phyloP scores from a whole-genome alignment of 495 filamentous ascomycete genomes.

The Penicillium pulvis region DNA sequence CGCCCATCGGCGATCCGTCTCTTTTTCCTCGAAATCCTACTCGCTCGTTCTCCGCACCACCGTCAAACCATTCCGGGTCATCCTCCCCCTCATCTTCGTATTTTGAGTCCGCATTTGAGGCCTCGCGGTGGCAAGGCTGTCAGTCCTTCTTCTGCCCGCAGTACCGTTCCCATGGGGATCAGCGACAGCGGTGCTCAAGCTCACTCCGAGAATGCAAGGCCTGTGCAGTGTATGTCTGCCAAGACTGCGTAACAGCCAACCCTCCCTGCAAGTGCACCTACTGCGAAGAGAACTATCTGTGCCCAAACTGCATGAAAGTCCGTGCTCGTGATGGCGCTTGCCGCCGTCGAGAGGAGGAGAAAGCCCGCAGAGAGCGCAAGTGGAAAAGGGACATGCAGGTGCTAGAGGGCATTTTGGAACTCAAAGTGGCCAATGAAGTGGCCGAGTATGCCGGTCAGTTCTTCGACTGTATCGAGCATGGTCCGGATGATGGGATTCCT shows the following conservation, averaged over 20 bases:
- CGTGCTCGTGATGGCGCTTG: slow-evolving; percentile 45
- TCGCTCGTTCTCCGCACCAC: slow-evolving; percentile 39
- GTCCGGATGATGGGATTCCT: slow-evolving; percentile 8
- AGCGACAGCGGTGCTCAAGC: slow-evolving; percentile 51
- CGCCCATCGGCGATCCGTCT: slow-evolving; percentile 20
- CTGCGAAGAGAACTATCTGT: slow-evolving; percentile 55
- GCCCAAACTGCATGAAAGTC: slow-evolving; percentile 53
- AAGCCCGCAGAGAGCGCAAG: slow-evolving; percentile 42
- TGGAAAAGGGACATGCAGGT: slow-evolving; percentile 49
- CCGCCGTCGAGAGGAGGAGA: slow-evolving; percentile 46
- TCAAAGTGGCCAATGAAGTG: slow-evolving; percentile 48
- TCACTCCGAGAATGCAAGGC: slow-evolving; percentile 54
- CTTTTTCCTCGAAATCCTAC: slow-evolving; percentile 23
- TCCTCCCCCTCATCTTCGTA: slow-evolving; percentile 43
- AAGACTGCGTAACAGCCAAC: slow-evolving; percentile 49
- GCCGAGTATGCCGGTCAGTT: slow-evolving; percentile 51
- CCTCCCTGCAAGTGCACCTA: slow-evolving; percentile 56
- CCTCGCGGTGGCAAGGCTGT: slow-evolving; percentile 56
- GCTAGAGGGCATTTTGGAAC: slow-evolving; percentile 44
- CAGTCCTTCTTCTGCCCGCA: slow-evolving; percentile 59
- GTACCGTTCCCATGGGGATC: slow-evolving; percentile 52
- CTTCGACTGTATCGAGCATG: slow-evolving; percentile 34
- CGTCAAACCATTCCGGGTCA: slow-evolving; percentile 44
- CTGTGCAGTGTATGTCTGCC: slow-evolving; percentile 58
- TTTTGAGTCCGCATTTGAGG: slow-evolving; percentile 41